Conservation (phyloP, 257 asterid species). For the Penstemon barbatus region DNA sequence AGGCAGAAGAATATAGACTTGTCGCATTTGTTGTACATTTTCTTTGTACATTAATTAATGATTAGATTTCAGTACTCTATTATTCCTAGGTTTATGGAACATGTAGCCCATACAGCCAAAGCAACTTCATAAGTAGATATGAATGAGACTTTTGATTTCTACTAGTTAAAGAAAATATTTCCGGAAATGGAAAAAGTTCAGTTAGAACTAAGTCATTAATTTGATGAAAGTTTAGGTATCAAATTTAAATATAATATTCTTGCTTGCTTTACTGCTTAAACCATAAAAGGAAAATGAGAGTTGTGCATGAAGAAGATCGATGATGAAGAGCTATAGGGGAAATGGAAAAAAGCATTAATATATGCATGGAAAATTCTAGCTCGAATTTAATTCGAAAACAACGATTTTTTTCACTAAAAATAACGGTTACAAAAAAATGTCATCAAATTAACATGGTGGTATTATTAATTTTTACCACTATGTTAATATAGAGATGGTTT, state of each 20-base stretch:
- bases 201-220: constrained; percentile 33
- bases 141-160: constrained; percentile 35
- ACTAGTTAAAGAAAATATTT: constrained; percentile 27
- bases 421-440: neutral
- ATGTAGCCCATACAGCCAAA: constrained; percentile 33
- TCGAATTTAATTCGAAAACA: neutral
- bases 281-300: constrained; percentile 30
- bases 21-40: constrained; percentile 16
- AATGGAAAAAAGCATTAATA: constrained; percentile 12
- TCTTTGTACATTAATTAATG: neutral
- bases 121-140: constrained; percentile 28
- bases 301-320: constrained; percentile 30
- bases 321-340: neutral
- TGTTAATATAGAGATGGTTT: too few relatives aligned
- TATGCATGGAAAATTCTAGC: constrained; percentile 35
- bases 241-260: constrained; percentile 28
- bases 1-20: constrained; percentile 25
- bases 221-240: constrained; percentile 38
- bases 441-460: too few relatives aligned
- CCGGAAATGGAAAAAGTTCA: constrained; percentile 29
- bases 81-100: constrained; percentile 37
- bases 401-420: neutral
- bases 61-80: constrained; percentile 20
- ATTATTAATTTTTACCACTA: too few relatives aligned
- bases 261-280: constrained; percentile 36